Evolutionary conservation across 2,329 filamentous ascomycete species (phyloP).

Genomic region (Ophiostoma ips): DNA sequence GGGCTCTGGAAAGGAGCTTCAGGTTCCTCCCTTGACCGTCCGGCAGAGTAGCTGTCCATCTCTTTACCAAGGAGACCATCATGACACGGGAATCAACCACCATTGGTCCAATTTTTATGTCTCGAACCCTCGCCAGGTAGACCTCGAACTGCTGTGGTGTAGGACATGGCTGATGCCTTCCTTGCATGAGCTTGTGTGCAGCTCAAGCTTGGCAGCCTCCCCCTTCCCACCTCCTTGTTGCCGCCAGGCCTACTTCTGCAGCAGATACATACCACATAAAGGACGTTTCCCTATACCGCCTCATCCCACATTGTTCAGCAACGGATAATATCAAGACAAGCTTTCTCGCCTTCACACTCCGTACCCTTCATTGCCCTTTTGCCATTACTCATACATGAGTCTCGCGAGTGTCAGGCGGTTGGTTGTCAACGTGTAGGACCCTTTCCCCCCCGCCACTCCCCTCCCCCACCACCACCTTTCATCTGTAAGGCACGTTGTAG

Average conservation of each 20-base stretch:
- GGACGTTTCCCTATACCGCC: neutral
- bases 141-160: too few relatives aligned
- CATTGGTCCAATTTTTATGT: neutral
- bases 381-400: neutral
- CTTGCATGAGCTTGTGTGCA: too few relatives aligned
- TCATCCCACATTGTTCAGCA: neutral
- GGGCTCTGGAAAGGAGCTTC: slow-evolving; percentile 44
- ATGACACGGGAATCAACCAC: neutral
- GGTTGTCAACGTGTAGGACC: neutral
- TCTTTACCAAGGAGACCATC: neutral
- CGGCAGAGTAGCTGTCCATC: slow-evolving; percentile 24
- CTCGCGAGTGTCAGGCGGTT: neutral
- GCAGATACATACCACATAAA: neutral
- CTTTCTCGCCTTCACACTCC: neutral
- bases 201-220: too few relatives aligned
- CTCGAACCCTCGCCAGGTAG: neutral
- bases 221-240: too few relatives aligned
- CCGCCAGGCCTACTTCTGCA: too few relatives aligned
- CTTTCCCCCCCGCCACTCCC: too few relatives aligned
- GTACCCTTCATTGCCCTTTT: neutral
- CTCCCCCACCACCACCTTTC: too few relatives aligned
- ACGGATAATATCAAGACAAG: neutral
- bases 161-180: too few relatives aligned
- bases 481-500: too few relatives aligned
- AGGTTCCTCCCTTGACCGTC: slow-evolving; percentile 18